Evolutionary conservation across 2,329 filamentous ascomycete species (phyloP).

Genomic region (Penicillium vulpinum): DNA sequence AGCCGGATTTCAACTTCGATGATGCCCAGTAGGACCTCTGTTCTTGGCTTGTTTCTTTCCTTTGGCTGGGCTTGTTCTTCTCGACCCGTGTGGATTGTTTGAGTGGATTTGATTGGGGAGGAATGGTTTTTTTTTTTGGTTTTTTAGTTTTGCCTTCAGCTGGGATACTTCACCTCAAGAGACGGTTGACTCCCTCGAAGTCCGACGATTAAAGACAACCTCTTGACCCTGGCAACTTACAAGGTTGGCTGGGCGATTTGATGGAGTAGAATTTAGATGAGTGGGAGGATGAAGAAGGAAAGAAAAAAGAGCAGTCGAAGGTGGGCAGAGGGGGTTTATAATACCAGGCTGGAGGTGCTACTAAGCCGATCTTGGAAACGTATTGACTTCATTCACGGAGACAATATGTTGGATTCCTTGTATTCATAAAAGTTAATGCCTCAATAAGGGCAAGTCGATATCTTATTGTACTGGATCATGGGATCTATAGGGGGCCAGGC

Average conservation of each 20-base stretch:
- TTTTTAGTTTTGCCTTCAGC: not conserved
- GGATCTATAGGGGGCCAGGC: not conserved
- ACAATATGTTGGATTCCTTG: not conserved
- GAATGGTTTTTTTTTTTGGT: not conserved
- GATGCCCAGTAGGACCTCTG: constrained; percentile 6
- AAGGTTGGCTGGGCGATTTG: constrained; percentile 1
- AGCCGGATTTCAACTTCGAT: constrained; percentile 22
- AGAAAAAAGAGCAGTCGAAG: not conserved
- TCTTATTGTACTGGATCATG: not conserved
- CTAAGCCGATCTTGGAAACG: not conserved
- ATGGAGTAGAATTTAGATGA: not conserved
- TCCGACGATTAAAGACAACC: constrained; percentile 17
- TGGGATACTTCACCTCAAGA: constrained; percentile 15
- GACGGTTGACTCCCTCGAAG: constrained; percentile 15
- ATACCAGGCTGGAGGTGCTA: not conserved
- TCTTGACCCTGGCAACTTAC: constrained; percentile 14
- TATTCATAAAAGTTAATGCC: not conserved
- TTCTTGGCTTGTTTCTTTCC: constrained; percentile 6
- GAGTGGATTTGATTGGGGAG: constrained; percentile 1
- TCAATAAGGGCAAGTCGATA: not conserved
- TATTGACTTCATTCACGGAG: not conserved
- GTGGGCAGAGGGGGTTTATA: not conserved
- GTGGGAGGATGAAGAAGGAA: constrained; percentile 8
- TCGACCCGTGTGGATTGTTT: not conserved
- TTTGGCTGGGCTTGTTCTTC: not conserved